These are phyloP conservation scores for Suillus variegatus DNA, from an alignment of 768 basidiomycete species.

Conservation along the genomic window DNA sequence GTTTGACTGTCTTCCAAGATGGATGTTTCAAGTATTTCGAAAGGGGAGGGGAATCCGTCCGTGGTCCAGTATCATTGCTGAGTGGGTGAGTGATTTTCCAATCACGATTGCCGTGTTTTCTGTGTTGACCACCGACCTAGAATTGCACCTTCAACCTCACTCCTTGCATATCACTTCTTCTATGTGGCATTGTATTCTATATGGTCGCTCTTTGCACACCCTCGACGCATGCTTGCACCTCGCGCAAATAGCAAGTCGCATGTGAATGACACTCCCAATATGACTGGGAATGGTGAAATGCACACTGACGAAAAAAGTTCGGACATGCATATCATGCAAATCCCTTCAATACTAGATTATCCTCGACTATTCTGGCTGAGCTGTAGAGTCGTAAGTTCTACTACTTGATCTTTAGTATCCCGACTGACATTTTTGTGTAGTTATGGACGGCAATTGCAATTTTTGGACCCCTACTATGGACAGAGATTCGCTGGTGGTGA, in stretches of 20 bases:
- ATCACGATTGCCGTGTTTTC: neutral
- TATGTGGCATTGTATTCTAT: constrained; percentile 87
- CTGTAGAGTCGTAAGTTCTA: constrained; percentile 68
- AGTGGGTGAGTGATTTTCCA: constrained; percentile 63
- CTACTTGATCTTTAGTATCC: neutral
- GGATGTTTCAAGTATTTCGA: constrained; percentile 99
- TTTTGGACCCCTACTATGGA: constrained; percentile 85
- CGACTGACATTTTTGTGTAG: constrained; percentile 38
- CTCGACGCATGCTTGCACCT: constrained; percentile 37
- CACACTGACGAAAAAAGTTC: neutral
- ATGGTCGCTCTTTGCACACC: constrained; percentile 81
- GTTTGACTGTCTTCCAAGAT: constrained; percentile 61
- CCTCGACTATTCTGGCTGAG: constrained; percentile 65
- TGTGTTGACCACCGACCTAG: constrained; percentile 38
- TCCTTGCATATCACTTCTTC: constrained; percentile 93
- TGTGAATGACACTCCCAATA: neutral
- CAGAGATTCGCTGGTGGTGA: constrained; percentile 78
- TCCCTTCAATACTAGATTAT: constrained; percentile 60
- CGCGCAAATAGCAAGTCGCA: constrained; percentile 16
- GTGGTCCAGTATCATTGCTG: constrained; percentile 87
- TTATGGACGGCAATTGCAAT: constrained; percentile 93
- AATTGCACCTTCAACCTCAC: constrained; percentile 73
- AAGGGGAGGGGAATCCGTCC: constrained; percentile 83
- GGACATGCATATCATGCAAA: constrained; percentile 41
- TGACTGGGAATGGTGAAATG: neutral